These are phyloP conservation scores for Cystobasidiaceae sp. DNA, from an alignment of 1,284 basidiomycete species.

Conservation along the genomic window DNA sequence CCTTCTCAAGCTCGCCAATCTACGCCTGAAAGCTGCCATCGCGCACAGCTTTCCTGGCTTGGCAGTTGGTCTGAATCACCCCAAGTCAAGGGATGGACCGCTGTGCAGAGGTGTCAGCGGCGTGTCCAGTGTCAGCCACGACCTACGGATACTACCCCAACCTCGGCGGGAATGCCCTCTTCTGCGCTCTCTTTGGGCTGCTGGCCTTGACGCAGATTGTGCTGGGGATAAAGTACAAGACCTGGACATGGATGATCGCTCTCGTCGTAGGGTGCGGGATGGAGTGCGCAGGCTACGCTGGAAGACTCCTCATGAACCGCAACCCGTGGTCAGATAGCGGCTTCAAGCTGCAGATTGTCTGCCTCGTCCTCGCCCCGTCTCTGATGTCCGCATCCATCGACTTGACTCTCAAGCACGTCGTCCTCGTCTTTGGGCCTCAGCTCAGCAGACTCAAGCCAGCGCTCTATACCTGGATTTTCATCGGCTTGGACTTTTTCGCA, in stretches of 20 bases:
- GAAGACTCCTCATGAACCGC: constrained; percentile 7
- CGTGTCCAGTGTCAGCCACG: constrained; percentile 17
- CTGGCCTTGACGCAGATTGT: background rate
- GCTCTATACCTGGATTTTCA: constrained; percentile 25
- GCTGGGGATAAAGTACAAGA: constrained; percentile 14
- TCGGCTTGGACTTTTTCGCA: constrained; percentile 23
- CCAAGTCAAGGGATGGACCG: background rate
- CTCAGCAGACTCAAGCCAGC: background rate
- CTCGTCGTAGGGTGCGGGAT: background rate
- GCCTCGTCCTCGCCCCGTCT: constrained; percentile 14
- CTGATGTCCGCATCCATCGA: constrained; percentile 19
- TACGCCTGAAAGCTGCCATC: no score
- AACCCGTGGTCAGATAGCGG: constrained; percentile 9
- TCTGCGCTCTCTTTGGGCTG: constrained; percentile 1
- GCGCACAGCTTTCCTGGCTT: no score
- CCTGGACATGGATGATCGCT: constrained; percentile 28
- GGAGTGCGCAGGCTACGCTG: constrained; percentile 20
- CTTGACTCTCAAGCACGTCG: constrained; percentile 17
- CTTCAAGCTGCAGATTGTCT: constrained; percentile 24
- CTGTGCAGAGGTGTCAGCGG: background rate
- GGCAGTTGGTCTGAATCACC: no score
- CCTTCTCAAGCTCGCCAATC: no score
- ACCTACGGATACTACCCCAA: constrained; percentile 26
- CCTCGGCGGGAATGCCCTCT: constrained; percentile 21
- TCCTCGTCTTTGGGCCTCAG: constrained; percentile 22